phyloP scores from a whole-genome alignment of 176 grass and related monocot species.

The Zea luxurians region DNA sequence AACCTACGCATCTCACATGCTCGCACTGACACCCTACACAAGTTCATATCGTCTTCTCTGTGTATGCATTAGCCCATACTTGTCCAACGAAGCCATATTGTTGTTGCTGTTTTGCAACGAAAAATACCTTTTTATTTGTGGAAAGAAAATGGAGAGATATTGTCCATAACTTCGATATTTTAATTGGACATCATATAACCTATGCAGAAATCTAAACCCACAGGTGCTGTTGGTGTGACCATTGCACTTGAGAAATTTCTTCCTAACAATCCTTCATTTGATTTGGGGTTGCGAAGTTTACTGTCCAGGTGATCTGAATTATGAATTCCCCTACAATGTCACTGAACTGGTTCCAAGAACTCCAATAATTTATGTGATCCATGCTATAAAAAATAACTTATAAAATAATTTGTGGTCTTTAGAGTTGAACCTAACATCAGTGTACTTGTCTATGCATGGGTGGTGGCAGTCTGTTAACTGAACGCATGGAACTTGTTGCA shows the following conservation, averaged over 20 bases:
- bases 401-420: conserved; percentile 27
- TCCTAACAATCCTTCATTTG: conserved; percentile 70
- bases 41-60: too few species aligned
- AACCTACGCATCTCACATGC: too few species aligned
- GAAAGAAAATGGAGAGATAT: neutral
- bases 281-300: conserved; percentile 66
- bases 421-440: conserved; percentile 71
- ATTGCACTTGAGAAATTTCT: conserved; percentile 94
- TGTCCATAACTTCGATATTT: conserved; percentile 22
- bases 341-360: neutral
- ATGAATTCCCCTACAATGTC: neutral
- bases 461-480: conserved; percentile 71
- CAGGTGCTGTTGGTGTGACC: conserved; percentile 91
- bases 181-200: conserved; percentile 34
- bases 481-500: conserved; percentile 86
- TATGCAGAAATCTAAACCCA: conserved; percentile 69
- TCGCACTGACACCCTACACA: too few species aligned
- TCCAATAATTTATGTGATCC: neutral
- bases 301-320: conserved; percentile 39
- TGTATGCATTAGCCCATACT: neutral
- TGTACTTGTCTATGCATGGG: conserved; percentile 96
- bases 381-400: neutral
- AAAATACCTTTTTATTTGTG: conserved; percentile 6
- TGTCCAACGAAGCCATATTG: neutral
- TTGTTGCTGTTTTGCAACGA: conserved; percentile 4